Evolutionary conservation across 805 yeast species (phyloP), one percentile per base, ranked within the genome.

Genomic region (Wickerhamiella australiensis): DNA sequence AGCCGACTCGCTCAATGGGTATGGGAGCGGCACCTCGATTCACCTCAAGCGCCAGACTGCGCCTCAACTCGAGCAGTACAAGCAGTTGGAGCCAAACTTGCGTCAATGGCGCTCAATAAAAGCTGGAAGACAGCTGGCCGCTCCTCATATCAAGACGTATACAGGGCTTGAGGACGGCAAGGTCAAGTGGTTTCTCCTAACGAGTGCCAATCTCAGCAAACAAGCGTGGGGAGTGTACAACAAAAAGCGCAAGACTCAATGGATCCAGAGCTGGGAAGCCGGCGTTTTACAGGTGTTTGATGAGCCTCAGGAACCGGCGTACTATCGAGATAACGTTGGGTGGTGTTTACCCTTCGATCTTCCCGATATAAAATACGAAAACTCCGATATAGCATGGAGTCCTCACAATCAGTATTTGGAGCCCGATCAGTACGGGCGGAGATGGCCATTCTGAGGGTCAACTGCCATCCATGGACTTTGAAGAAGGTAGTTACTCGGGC

Each of bases 151-250:
- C 12, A 85, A 85, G 62, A 75, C 83, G 27, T 78, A 82, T 56
- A 59, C 76, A 51, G 71, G 76, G 54, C 72, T 80, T 11, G 72
- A 72, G 17, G 33, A 46, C 5, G 22, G 22, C 33, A 25, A 49
- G 53, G 15, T 54, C 18, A 42, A 25, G 31, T 85, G 94, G 94
- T 72, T 79, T 17, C 61, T 82, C 5, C 68, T 82, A 59, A 82
- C 92, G 0, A 80, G 87, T 44, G 82, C 85, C 27, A 85, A 85
- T 59, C 58, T 84, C 37, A 80, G 88, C 27, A 76, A 76, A 49
- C 82, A 77, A 52, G 95, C 94, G 1, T 85, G 95, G 95, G 95
- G 95, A 0, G 65, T 60, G 4, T 65, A 67, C 13, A 56, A 60
- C 36, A 49, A 63, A 22, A 45, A 23, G 49, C 42, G 42, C 46